Percentiles rank a stretch among this genome's conserved stretches.
Conservation (phyloP, 352 stramenopile species). For the Saprolegnia parasitica region DNA sequence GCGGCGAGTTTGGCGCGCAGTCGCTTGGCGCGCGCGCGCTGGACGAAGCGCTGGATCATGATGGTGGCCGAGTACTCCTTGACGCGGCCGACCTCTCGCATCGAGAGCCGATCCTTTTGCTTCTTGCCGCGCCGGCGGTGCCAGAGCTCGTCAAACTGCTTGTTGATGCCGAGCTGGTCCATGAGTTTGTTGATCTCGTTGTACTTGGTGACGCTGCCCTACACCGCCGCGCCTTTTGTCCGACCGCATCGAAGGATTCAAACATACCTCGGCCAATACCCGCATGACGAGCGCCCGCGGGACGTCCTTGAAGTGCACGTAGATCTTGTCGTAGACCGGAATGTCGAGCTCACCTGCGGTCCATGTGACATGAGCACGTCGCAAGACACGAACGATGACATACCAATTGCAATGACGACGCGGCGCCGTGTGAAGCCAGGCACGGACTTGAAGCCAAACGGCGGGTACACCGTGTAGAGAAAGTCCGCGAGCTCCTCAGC, state of each 20-base stretch:
- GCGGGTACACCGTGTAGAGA: conserved; percentile 71
- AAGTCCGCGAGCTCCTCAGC: conserved; percentile 72
- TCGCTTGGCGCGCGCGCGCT: not conserved
- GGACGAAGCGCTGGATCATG: conserved; percentile 27
- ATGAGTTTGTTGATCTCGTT: conserved; percentile 16
- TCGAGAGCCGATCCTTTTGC: not conserved
- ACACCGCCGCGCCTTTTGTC: too few relatives aligned
- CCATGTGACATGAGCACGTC: not conserved
- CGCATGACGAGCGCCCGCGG: conserved; percentile 27
- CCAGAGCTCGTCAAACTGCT: conserved; percentile 28
- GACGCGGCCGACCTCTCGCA: not conserved
- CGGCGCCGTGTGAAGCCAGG: conserved; percentile 16
- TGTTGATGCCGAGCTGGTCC: conserved; percentile 23
- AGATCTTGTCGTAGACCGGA: conserved; percentile 74
- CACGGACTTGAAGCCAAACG: conserved; percentile 48
- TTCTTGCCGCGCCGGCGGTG: not conserved
- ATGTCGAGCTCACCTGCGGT: conserved; percentile 55
- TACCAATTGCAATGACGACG: conserved; percentile 9
- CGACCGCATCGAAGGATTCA: too few relatives aligned
- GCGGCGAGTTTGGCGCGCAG: not conserved
- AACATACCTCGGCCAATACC: conserved; percentile 18
- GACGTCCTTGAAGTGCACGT: conserved; percentile 85
- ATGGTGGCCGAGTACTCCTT: conserved; percentile 21
- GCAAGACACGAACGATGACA: not conserved
- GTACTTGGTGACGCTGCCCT: conserved; percentile 10